Evolutionary conservation across 192 early-diverging fungal species (phyloP), one percentile per base, ranked within the genome.

Genomic region (Phycomyces nitens): DNA sequence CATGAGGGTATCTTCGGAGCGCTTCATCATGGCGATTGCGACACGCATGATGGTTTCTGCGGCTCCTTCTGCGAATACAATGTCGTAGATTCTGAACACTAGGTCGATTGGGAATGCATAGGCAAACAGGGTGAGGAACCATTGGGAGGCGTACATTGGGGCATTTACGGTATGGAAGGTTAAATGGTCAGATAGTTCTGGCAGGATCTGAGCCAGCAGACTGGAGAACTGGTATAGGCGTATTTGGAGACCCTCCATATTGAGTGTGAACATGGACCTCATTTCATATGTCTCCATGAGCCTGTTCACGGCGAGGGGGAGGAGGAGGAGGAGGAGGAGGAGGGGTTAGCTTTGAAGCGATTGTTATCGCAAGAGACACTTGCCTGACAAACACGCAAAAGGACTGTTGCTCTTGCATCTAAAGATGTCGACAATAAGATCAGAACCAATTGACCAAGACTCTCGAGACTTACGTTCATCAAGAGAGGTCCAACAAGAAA

Each of bases 111-210:
- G 97, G 74, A 94, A 96, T 4, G 91, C 87, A 79, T 96, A 97
- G 1, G 97, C 95, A 84, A 99, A 99, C 34, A 96, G 74, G 0
- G 97, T 95, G 69, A 99, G 78, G 77, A 96, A 97, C 97, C 97
- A 99, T 65, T 95, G 94, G 0, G 93, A 92, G 4, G 93, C 95
- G 60, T 93, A 99, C 92, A 95, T 96, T 41, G 87, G 87, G 0
- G 89, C 81, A 51, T 88, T 77, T 42, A 95, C 84, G 20, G 89
- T 87, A 26, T 89, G 85, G 39, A 60, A 52, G 0, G 82, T 80
- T 18, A 99, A 76, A 68, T 99, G 97, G n/a, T 82, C 76, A 52
- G 78, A 77, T 16, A 97, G 73, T 24, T 80, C 74, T 12, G 95
- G 97, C 23, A 91, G 70, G 7, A 88, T 78, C 70, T 95, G 89